phyloP scores from a whole-genome alignment of 2,329 filamentous ascomycete genomes.

The Uncinocarpus reesii region DNA sequence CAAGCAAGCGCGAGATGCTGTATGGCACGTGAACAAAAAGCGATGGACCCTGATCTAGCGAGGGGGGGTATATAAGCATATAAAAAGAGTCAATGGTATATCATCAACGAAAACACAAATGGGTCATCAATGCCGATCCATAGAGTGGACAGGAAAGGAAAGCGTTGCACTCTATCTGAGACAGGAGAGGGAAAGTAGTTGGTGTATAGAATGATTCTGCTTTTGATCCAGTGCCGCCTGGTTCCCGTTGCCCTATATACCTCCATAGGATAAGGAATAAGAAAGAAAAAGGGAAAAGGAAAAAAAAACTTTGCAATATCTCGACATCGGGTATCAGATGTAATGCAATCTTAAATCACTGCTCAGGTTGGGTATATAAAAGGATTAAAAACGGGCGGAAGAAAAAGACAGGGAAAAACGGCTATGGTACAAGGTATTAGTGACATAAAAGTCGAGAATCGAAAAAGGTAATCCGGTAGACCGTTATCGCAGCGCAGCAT shows the following conservation, averaged over 20 bases:
- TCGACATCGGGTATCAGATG: slow-evolving; percentile 14
- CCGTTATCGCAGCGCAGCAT: background rate
- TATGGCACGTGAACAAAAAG: slow-evolving; percentile 4
- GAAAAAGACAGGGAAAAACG: slow-evolving; percentile 5
- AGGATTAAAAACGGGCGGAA: background rate
- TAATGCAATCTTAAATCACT: slow-evolving; percentile 8
- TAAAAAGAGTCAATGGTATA: slow-evolving; percentile 4
- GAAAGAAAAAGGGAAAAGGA: slow-evolving; percentile 5
- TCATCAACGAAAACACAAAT: slow-evolving; percentile 5
- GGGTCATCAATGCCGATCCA: slow-evolving; percentile 10
- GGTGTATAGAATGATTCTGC: background rate
- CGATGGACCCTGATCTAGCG: slow-evolving; percentile 16
- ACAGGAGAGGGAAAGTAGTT: slow-evolving; percentile 4
- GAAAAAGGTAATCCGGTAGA: background rate
- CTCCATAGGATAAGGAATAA: slow-evolving; percentile 8
- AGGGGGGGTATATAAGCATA: slow-evolving; percentile 13
- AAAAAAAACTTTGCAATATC: slow-evolving; percentile 9
- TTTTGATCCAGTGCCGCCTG: slow-evolving; percentile 9
- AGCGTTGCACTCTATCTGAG: slow-evolving; percentile 14
- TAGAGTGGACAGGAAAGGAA: slow-evolving; percentile 9
- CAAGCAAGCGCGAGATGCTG: slow-evolving; percentile 2
- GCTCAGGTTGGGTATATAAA: slow-evolving; percentile 6
- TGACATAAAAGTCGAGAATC: slow-evolving; percentile 3
- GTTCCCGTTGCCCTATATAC: slow-evolving; percentile 8
- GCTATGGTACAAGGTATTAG: slow-evolving; percentile 14